A percentile compares a stretch with the other conserved stretches of the same genome.
Conservation (phyloP, 2,329 filamentous ascomycete species). For the Penicillium sp. region DNA sequence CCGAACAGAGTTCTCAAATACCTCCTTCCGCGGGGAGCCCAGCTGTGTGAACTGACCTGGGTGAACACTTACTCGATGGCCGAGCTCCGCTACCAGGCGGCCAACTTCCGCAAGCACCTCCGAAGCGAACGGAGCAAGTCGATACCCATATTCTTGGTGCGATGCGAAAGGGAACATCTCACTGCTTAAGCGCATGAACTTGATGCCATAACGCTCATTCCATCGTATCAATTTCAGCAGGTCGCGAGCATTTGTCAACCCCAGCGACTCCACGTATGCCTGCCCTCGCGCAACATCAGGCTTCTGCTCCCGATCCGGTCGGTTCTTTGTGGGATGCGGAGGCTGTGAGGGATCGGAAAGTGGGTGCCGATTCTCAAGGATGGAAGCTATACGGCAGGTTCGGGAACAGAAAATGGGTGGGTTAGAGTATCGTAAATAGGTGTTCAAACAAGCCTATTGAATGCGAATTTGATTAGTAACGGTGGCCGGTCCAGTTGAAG, state of each 20-base stretch:
- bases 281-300: slow-evolving; percentile 70
- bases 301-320: slow-evolving; percentile 74
- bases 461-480: background rate
- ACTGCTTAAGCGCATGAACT: slow-evolving; percentile 87
- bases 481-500: background rate
- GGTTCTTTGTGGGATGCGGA: slow-evolving; percentile 82
- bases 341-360: slow-evolving; percentile 75
- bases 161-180: slow-evolving; percentile 98
- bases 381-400: slow-evolving; percentile 88
- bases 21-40: slow-evolving; percentile 77
- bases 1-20: slow-evolving; percentile 75
- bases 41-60: slow-evolving; percentile 93
- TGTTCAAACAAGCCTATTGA: slow-evolving; percentile 81
- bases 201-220: slow-evolving; percentile 92
- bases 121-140: slow-evolving; percentile 79
- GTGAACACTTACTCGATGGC: slow-evolving; percentile 86
- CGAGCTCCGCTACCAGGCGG: slow-evolving; percentile 74
- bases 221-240: slow-evolving; percentile 84
- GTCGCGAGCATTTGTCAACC: slow-evolving; percentile 81
- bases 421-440: slow-evolving; percentile 80
- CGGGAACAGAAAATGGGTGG: slow-evolving; percentile 88
- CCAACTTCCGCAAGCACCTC: slow-evolving; percentile 78
- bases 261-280: slow-evolving; percentile 75
- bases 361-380: slow-evolving; percentile 85
- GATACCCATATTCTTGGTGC: slow-evolving; percentile 85